phyloP scores from a whole-genome alignment of 345 rosid genomes.

The Citrus inodora region DNA sequence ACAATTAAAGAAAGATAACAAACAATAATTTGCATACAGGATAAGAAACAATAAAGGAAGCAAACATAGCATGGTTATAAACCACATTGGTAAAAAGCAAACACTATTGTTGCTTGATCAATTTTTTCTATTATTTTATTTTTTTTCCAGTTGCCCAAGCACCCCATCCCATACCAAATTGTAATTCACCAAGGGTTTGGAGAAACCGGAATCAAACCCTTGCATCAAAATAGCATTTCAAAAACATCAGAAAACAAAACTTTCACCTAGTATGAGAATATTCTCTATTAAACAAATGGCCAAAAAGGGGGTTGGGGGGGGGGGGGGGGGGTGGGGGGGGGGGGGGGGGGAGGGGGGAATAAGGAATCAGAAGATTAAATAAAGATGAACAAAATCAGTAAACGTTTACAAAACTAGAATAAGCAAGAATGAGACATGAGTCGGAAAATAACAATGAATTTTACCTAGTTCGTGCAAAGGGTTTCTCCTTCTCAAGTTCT shows the following conservation, averaged over 20 bases:
- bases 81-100: background rate
- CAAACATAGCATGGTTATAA: background rate
- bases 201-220: too few species aligned
- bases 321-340: too few species aligned
- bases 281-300: background rate
- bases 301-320: background rate
- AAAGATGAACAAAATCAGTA: background rate
- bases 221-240: background rate
- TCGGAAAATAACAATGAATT: background rate
- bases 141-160: background rate
- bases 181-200: too few species aligned
- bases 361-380: background rate
- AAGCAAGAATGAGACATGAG: background rate
- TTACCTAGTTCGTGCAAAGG: conserved; percentile 90
- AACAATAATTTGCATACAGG: background rate
- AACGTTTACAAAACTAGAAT: background rate
- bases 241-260: background rate
- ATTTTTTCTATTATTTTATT: too few species aligned
- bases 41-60: background rate
- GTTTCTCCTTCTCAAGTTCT: conserved; percentile 83
- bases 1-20: background rate
- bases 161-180: background rate
- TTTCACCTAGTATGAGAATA: background rate
- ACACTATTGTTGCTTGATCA: background rate
- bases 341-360: too few species aligned